These are phyloP conservation scores for Naganishia liquefaciens DNA, from an alignment of 1,284 basidiomycete genomes.

Conservation along the genomic window DNA sequence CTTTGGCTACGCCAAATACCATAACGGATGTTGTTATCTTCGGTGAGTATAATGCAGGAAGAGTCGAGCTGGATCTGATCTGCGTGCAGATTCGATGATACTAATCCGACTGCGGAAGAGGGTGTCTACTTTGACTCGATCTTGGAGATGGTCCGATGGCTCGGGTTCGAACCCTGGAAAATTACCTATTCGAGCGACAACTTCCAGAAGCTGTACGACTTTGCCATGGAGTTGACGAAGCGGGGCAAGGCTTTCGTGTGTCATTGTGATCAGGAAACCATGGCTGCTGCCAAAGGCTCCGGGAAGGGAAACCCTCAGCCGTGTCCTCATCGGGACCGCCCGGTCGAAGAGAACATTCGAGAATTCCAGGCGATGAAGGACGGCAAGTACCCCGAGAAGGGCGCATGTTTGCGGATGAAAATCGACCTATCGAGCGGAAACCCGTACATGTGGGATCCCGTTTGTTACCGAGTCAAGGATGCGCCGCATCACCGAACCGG, in stretches of 20 bases:
- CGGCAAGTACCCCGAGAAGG: constrained; percentile 84
- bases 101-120: constrained; percentile 98
- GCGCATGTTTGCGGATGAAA: constrained; percentile 96
- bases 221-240: constrained; percentile 88
- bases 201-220: constrained; percentile 82
- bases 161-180: constrained; percentile 97
- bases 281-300: constrained; percentile 58
- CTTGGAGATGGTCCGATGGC: constrained; percentile 91
- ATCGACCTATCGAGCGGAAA: constrained; percentile 91
- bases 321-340: constrained; percentile 82
- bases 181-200: constrained; percentile 99
- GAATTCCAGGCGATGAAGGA: constrained; percentile 94
- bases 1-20: constrained; percentile 93
- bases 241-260: constrained; percentile 93
- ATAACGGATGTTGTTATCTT: constrained; percentile 87
- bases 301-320: constrained; percentile 80
- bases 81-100: constrained; percentile 76
- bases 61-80: constrained; percentile 2
- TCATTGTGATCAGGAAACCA: constrained; percentile 69
- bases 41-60: constrained; percentile 53
- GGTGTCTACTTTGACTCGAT: constrained; percentile 95
- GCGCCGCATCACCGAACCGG: constrained; percentile 92
- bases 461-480: constrained; percentile 91
- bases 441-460: constrained; percentile 99
- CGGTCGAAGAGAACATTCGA: constrained; percentile 76